A percentile compares a stretch with the other conserved stretches of the same genome.
Evolutionary conservation across 2,329 filamentous ascomycete genomes (phyloP).

Genomic region (Beauveria varroae): DNA sequence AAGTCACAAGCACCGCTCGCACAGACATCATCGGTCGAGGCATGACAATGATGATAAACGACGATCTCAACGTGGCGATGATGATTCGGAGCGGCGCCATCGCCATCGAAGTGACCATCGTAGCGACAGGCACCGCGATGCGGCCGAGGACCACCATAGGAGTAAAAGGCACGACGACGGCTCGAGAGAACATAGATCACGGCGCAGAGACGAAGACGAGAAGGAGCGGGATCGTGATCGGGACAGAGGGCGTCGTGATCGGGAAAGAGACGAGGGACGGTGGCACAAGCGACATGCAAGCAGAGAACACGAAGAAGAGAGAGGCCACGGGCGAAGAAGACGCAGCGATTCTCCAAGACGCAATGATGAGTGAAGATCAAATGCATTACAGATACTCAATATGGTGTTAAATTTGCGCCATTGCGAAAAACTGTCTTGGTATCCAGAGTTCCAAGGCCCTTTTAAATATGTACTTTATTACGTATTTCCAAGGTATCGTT

Average conservation of each 20-base stretch:
- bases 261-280: conserved; percentile 17
- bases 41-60: conserved; percentile 20
- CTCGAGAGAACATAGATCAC: conserved; percentile 14
- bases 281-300: conserved; percentile 10
- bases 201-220: conserved; percentile 1
- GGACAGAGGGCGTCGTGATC: conserved; percentile 13
- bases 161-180: conserved; percentile 23
- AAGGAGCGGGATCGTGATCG: conserved; percentile 21
- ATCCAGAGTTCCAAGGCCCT: not conserved
- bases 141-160: conserved; percentile 22
- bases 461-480: conserved; percentile 16
- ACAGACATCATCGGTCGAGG: conserved; percentile 36
- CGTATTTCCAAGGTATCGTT: conserved; percentile 56
- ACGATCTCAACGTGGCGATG: conserved; percentile 12
- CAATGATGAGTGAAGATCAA: conserved; percentile 18
- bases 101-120: conserved; percentile 15
- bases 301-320: conserved; percentile 13
- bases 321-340: conserved; percentile 23
- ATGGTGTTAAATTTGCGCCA: conserved; percentile 9
- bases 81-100: not conserved
- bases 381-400: conserved; percentile 17
- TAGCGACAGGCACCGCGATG: conserved; percentile 18
- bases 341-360: conserved; percentile 37
- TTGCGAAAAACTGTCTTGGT: not conserved
- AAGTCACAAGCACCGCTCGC: conserved; percentile 39